Percentiles rank a stretch among this genome's conserved stretches.
Conservation (phyloP, 2,329 filamentous ascomycete genomes). For the Ascochyta koolunga region DNA sequence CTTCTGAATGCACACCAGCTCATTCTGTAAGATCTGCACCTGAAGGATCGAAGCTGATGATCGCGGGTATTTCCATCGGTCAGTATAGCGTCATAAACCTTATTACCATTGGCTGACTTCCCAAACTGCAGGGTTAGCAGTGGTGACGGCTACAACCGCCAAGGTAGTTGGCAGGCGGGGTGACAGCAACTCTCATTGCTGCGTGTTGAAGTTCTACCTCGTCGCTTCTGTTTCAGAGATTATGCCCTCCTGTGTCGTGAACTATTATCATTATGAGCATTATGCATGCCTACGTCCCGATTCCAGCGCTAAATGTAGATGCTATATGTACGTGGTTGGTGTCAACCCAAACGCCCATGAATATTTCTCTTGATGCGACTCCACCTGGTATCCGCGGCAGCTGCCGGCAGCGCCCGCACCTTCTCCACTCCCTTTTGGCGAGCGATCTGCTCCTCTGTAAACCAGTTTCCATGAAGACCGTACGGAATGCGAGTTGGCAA, state of each 20-base stretch:
- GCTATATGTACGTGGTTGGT: background rate
- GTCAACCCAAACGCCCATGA: slow-evolving; percentile 20
- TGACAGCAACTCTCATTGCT: background rate
- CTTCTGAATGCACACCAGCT: background rate
- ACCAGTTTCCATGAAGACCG: slow-evolving; percentile 60
- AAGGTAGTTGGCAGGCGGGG: background rate
- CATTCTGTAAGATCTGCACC: slow-evolving; percentile 6
- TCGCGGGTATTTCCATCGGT: slow-evolving; percentile 4
- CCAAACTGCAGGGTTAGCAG: background rate
- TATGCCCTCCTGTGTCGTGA: background rate
- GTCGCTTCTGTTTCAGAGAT: background rate
- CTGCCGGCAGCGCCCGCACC: slow-evolving; percentile 27
- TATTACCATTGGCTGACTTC: background rate
- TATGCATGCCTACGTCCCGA: background rate
- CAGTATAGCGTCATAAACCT: slow-evolving; percentile 5
- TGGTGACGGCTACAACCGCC: background rate
- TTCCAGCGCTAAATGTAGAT: background rate
- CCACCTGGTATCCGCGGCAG: slow-evolving; percentile 11
- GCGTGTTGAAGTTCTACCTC: background rate
- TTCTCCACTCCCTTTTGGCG: slow-evolving; percentile 35
- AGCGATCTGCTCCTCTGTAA: slow-evolving; percentile 42
- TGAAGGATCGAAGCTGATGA: background rate
- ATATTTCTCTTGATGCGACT: slow-evolving; percentile 19
- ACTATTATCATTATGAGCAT: slow-evolving; percentile 7
- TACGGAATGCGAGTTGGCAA: slow-evolving; percentile 73